These are phyloP conservation scores for Mortierella sp. DNA, from an alignment of 371 early-diverging fungal genomes.

Conservation along the genomic window DNA sequence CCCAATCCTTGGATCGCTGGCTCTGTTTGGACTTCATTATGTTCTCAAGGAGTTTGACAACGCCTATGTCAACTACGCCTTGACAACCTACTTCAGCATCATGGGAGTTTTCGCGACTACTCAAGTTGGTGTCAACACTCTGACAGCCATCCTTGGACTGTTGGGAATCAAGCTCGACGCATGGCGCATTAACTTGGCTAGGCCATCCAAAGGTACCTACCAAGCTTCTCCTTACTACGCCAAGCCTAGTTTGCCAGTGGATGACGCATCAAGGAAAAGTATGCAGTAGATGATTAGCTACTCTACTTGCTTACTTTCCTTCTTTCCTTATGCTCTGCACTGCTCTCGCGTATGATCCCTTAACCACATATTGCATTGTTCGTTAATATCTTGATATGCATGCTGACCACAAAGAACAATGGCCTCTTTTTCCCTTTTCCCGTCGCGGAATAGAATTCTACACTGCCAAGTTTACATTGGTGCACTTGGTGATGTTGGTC, in stretches of 20 bases:
- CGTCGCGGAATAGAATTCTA: conserved; percentile 65
- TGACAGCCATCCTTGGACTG: conserved; percentile 61
- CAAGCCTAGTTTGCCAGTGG: neutral
- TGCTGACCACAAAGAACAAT: neutral
- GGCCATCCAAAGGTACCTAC: conserved; percentile 73
- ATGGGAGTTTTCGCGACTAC: conserved; percentile 85
- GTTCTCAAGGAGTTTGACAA: conserved; percentile 84
- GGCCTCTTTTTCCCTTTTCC: neutral
- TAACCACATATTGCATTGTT: neutral
- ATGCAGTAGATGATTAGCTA: neutral
- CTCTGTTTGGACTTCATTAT: conserved; percentile 85
- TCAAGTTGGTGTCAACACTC: conserved; percentile 70
- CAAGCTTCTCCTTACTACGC: neutral
- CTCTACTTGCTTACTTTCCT: neutral
- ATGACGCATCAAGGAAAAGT: neutral
- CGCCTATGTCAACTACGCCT: conserved; percentile 83
- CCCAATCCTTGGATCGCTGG: conserved; percentile 89
- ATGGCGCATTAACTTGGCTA: conserved; percentile 78
- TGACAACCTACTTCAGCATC: conserved; percentile 89
- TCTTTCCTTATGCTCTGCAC: neutral
- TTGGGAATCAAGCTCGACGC: conserved; percentile 69
- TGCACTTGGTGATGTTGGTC: conserved; percentile 74
- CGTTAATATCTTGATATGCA: neutral
- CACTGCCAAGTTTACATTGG: conserved; percentile 77
- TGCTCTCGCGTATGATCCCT: conserved; percentile 1